A percentile compares a stretch with the other conserved stretches of the same genome.
phyloP scores from a whole-genome alignment of 1,139 yeast genomes.

The Lodderomyces orthopsilosis region DNA sequence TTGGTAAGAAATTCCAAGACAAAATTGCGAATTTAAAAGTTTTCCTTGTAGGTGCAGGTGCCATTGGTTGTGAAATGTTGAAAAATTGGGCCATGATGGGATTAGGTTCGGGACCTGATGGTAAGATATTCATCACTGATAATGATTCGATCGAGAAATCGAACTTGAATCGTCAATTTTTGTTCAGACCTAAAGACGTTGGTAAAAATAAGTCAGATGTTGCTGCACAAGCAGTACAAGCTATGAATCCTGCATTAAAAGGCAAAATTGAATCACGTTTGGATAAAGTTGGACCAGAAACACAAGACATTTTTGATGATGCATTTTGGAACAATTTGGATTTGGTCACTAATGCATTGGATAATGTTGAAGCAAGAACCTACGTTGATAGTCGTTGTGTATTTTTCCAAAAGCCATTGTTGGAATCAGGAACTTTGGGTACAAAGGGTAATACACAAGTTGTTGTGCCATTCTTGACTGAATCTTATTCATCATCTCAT shows the following conservation, averaged over 20 bases:
- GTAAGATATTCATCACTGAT: conserved; percentile 83
- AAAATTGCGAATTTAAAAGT: conserved; percentile 72
- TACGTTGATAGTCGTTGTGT: conserved; percentile 97
- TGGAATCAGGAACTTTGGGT: conserved; percentile 97
- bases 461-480: conserved; percentile 87
- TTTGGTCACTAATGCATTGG: conserved; percentile 93
- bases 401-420: conserved; percentile 82
- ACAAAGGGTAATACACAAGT: conserved; percentile 99
- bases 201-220: conserved; percentile 89
- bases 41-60: conserved; percentile 96
- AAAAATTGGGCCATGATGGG: conserved; percentile 99
- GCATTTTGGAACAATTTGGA: conserved; percentile 83
- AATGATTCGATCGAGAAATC: conserved; percentile 95
- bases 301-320: conserved; percentile 83
- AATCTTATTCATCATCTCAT: conserved; percentile 91
- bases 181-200: conserved; percentile 92
- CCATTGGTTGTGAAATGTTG: conserved; percentile 98
- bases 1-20: conserved; percentile 77
- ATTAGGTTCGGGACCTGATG: conserved; percentile 85
- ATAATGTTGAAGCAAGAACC: conserved; percentile 96
- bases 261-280: conserved; percentile 75
- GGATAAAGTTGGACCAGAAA: conserved; percentile 92
- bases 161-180: conserved; percentile 91
- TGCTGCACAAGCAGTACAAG: conserved; percentile 79
- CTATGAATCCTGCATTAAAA: conserved; percentile 78